Evolutionary conservation across 2,329 filamentous ascomycete species (phyloP), one percentile per base, ranked within the genome.

Genomic region (Didymella arachidicola): DNA sequence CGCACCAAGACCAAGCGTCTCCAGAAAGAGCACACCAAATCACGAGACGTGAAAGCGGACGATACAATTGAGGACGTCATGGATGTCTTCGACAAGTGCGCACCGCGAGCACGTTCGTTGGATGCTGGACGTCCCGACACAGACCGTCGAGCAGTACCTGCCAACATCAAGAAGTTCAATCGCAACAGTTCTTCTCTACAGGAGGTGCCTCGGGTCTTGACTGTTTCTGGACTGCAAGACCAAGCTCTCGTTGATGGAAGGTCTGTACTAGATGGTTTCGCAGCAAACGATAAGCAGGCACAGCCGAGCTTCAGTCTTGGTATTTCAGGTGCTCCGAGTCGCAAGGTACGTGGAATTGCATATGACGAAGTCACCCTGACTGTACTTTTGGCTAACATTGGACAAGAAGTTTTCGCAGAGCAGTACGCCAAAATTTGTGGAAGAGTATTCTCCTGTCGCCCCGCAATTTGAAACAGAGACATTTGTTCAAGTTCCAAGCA

Each of bases 221-320:
- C 11, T n/a, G 14, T 16, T 7, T 11, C 16, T 38, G 27, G 1
- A 5, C 16, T 8, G 7, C 38, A 29, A 8, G 19, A 26, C 2
- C 11, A 34, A 4, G 19, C 19, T 8, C 12, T 16, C 26, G 4
- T 18, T 19, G 3, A 42, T 19, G 5, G 38, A 5, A 6, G 30
- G 1, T 34, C 32, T 19, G 32, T 22, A 29, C 7, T 36, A 14
- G 38, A 58, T 26, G 50, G 29, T 0, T 42, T 45, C 6, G 46
- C 50, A 26, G 41, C 51, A 19, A 46, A 51, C 6, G 41, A 42
- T 16, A 50, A 59, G 16, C 39, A 46, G 27, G 27, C 41, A 7
- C 41, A 27, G 10, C 32, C 12, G 25, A 3, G 14, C 6, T 14
- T 32, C 16, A 42, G 7, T 43, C 22, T 26, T 14, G 41, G 41